Percentiles rank a stretch among this genome's conserved stretches.
Conservation (phyloP, 2,329 filamentous ascomycete genomes). For the Calonectria honghensis region DNA sequence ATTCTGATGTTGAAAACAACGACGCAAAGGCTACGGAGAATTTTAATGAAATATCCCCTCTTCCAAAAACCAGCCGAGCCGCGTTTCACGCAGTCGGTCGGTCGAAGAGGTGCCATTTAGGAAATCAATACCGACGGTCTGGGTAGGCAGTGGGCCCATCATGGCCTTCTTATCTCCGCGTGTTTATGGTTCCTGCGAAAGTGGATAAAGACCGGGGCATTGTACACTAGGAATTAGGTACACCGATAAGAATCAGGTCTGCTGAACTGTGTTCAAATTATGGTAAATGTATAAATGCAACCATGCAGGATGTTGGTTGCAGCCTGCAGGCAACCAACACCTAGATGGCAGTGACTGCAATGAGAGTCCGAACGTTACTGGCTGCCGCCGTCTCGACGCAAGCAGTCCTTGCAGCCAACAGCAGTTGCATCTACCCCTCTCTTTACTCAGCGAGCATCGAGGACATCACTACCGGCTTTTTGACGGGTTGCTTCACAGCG, state of each 20-base stretch:
- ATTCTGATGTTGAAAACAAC: not conserved
- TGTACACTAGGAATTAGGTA: not conserved
- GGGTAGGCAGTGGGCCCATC: not conserved
- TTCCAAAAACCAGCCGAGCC: not conserved
- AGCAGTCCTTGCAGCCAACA: not conserved
- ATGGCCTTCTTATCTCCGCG: not conserved
- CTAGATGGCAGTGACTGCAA: not conserved
- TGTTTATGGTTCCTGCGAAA: not conserved
- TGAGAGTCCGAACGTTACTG: not conserved
- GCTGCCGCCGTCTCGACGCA: not conserved
- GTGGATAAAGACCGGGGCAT: not conserved
- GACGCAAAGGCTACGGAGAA: not conserved
- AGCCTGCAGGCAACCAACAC: not conserved
- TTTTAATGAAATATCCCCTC: not conserved
- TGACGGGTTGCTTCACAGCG: not conserved
- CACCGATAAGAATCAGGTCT: not conserved
- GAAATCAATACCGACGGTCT: not conserved
- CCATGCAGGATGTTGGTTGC: not conserved
- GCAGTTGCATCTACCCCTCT: conserved; percentile 2
- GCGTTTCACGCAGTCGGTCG: not conserved
- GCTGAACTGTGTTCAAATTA: not conserved
- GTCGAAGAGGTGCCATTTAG: not conserved
- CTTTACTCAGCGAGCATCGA: not conserved
- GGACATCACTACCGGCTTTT: not conserved
- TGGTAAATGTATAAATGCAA: conserved; percentile 1